Base-by-base conservation (phyloP, 768 basidiomycete genomes). In the Suillus ampliporus region DNA sequence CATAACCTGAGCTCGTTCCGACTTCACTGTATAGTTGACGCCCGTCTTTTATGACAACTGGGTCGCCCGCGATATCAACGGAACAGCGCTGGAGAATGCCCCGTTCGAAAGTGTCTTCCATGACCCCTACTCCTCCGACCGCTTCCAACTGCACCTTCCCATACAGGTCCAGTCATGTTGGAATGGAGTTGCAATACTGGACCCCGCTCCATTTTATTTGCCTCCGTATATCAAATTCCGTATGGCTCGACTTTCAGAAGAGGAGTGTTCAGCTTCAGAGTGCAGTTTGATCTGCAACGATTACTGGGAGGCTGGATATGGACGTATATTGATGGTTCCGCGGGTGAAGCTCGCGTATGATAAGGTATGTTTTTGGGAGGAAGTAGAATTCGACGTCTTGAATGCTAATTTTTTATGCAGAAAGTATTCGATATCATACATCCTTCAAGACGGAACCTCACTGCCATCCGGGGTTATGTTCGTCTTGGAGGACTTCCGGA, bases 31-130 rank as follows among this genome's bases (percentile, higher is more conserved):
- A 11, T 60, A 4, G 4, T 9, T 57, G 86, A 86, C 94, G 0
- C 97, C 97, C 1, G 96, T 98, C 19, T 99, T 99, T 76, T 99
- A 99, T 79, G 94, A 94, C 74, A 97, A 95, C 75, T 99, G 97
- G 97, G 97, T 99, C 23, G 95, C 97, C 1, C 86, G 97, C 44
- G 97, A 99, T 75, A 94, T 99, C 82, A 99, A 99, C 77, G 97
- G 97, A 26, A 99, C 97, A 0, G 97, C 97, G 0, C 84, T 99
- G 58, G 97, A 99, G 77, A 99, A 99, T 74, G 95, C 95, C 0
- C 97, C 97, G 0, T 99, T 99, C 67, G 97, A 99, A 75, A 76
- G 83, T 63, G 89, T 99, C 65, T 97, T 99, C 84, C 95, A 94
- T 72, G 89, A 99, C 70, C 73, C 83, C 6, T 77, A 86, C 28